Conservation (phyloP, 2,329 filamentous ascomycete genomes). For the Capronia coronata region DNA sequence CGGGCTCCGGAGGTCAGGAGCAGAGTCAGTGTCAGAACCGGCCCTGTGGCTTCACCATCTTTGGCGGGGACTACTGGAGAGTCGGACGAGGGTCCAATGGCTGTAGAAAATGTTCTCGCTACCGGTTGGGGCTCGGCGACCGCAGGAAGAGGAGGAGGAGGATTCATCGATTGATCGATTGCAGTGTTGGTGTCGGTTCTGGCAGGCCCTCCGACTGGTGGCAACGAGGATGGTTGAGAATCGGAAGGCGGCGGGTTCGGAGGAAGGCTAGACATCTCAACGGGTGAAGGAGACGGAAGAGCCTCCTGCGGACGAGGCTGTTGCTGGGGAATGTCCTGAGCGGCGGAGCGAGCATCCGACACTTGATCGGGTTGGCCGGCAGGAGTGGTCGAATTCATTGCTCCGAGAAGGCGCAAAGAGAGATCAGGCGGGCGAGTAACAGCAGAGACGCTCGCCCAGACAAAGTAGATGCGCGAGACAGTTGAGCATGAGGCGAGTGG, state of each 20-base stretch:
- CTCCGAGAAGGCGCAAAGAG: background rate
- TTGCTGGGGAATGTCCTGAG: slow-evolving; percentile 22
- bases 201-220: slow-evolving; percentile 11
- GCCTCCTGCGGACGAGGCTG: slow-evolving; percentile 15
- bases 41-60: slow-evolving; percentile 39
- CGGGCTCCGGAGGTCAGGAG: slow-evolving; percentile 74
- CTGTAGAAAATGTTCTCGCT: slow-evolving; percentile 23
- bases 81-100: slow-evolving; percentile 29
- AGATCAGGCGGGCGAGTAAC: background rate
- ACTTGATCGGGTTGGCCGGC: slow-evolving; percentile 5
- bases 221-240: slow-evolving; percentile 4
- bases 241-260: slow-evolving; percentile 8
- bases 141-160: slow-evolving; percentile 14
- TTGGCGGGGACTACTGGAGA: slow-evolving; percentile 28
- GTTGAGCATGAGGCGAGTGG: background rate
- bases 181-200: slow-evolving; percentile 27
- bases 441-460: background rate
- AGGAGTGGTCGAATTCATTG: slow-evolving; percentile 3
- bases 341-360: slow-evolving; percentile 12
- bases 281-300: slow-evolving; percentile 12
- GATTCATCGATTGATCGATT: slow-evolving; percentile 22
- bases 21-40: slow-evolving; percentile 58
- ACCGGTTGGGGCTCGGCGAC: slow-evolving; percentile 8
- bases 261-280: slow-evolving; percentile 26
- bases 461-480: background rate